Evolutionary conservation across 2,329 filamentous ascomycete species (phyloP), one percentile per base, ranked within the genome.

Genomic region (Onygenales sp.): DNA sequence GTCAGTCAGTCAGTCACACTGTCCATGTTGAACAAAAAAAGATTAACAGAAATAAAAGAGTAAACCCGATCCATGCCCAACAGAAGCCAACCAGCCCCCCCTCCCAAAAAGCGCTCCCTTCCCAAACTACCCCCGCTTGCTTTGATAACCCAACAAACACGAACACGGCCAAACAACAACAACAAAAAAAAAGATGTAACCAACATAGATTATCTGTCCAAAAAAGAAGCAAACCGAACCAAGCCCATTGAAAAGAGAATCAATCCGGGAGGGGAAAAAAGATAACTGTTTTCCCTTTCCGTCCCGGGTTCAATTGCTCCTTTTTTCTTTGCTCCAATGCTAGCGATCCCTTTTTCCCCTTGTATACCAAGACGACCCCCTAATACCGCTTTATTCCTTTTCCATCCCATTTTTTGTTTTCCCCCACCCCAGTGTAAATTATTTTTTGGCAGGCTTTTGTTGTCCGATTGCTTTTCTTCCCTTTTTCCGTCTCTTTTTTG

Each of bases 401-500:
- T 52, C 50, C 50, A 52, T 50, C 44, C 49, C 45, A 31, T 11
- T 50, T 57, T 51, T 54, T 53, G 44, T 54, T 44, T 6, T 5
- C 39, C 39, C 39, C 10, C 27, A 43, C 17, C n/a, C 14, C 27
- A 43, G 42, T 45, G 21, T 45, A 51, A 51, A 48, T 54, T 56
- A 44, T 48, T 48, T 51, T 53, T 10, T 51, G n/a, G 39, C 35
- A 49, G 43, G 35, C 21, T 50, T 17, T 44, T 48, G 50, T 51
- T 51, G 36, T 42, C 53, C 48, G 46, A 42, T 50, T 43, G 5
- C 49, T 50, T 52, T 52, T 10, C 21, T 31, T 53, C 9, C 13
- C 51, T 35, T 44, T 51, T 48, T 54, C 58, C 55, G 53, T 10
- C 13, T 53, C 32, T 44, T 51, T 48, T 54, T 59, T 55, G 53